A percentile compares a stretch with the other conserved stretches of the same genome.
phyloP scores from a whole-genome alignment of 345 rosid genomes.

The Draba incana region DNA sequence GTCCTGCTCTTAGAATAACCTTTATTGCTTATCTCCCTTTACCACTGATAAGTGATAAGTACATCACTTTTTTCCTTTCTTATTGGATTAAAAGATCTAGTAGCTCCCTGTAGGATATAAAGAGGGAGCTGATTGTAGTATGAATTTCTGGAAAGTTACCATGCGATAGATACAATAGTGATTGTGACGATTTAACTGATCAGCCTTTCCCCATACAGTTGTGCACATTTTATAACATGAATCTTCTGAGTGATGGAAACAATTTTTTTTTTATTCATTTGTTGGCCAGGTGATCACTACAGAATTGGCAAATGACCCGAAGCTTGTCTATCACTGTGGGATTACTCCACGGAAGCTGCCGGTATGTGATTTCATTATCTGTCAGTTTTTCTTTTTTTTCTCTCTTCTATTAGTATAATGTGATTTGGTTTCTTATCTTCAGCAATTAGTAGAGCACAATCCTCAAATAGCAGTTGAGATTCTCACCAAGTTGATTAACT shows the following conservation, averaged over 20 bases:
- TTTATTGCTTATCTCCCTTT: constrained; percentile 2
- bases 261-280: constrained; percentile 22
- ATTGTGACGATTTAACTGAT: constrained; percentile 19
- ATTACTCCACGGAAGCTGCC: constrained; percentile 89
- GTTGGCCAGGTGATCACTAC: constrained; percentile 65
- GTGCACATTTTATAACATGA: constrained; percentile 25
- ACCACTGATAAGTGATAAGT: constrained; percentile 9
- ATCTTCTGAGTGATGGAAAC: constrained; percentile 27
- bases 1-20: constrained; percentile 9
- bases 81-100: neutral
- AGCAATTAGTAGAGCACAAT: constrained; percentile 98
- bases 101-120: constrained; percentile 15
- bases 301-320: constrained; percentile 81
- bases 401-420: constrained; percentile 22
- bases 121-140: constrained; percentile 4
- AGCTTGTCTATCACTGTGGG: constrained; percentile 94
- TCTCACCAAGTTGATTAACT: constrained; percentile 83
- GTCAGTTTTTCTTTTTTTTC: constrained; percentile 13
- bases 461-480: constrained; percentile 93
- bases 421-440: constrained; percentile 40
- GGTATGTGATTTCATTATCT: constrained; percentile 51
- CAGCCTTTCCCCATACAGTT: constrained; percentile 21
- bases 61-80: constrained; percentile 10
- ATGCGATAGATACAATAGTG: constrained; percentile 14
- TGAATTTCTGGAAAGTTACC: constrained; percentile 9